Evolutionary conservation across 305 asterid species (phyloP).

Genomic region (Petunia hybrid): DNA sequence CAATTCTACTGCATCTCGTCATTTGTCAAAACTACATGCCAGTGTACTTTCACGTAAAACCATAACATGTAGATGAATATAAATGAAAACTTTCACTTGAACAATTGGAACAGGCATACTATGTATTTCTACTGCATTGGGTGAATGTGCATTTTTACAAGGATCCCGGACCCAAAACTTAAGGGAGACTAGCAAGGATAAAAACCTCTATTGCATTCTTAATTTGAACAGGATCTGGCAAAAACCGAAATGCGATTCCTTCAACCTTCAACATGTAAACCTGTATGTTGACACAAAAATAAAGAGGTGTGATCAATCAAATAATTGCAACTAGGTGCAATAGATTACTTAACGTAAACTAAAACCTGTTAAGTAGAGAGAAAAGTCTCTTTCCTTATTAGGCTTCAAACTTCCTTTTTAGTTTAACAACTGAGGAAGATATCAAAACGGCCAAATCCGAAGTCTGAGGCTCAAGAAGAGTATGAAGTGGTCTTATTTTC

Average conservation of each 20-base stretch:
- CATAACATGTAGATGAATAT: not conserved
- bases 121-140: not conserved
- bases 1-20: slow-evolving; percentile 23
- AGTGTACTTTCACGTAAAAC: not conserved
- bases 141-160: not conserved
- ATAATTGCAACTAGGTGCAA: slow-evolving; percentile 3
- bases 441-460: not conserved
- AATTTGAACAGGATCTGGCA: slow-evolving; percentile 96
- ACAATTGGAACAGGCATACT: not conserved
- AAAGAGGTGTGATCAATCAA: not conserved
- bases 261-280: slow-evolving; percentile 97
- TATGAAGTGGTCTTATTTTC: no score
- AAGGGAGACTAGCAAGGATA: not conserved
- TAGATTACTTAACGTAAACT: not conserved
- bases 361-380: not conserved
- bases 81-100: not conserved
- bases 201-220: slow-evolving; percentile 94
- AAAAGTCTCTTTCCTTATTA: not conserved
- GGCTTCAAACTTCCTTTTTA: not conserved
- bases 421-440: not conserved
- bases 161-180: not conserved
- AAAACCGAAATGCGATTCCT: slow-evolving; percentile 94
- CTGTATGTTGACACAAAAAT: slow-evolving; percentile 46
- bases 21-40: slow-evolving; percentile 23
- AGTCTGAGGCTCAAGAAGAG: not conserved